A percentile compares a stretch with the other conserved stretches of the same genome.
Conservation (phyloP, 2,329 filamentous ascomycete species). For the Aspergillus floridensis region DNA sequence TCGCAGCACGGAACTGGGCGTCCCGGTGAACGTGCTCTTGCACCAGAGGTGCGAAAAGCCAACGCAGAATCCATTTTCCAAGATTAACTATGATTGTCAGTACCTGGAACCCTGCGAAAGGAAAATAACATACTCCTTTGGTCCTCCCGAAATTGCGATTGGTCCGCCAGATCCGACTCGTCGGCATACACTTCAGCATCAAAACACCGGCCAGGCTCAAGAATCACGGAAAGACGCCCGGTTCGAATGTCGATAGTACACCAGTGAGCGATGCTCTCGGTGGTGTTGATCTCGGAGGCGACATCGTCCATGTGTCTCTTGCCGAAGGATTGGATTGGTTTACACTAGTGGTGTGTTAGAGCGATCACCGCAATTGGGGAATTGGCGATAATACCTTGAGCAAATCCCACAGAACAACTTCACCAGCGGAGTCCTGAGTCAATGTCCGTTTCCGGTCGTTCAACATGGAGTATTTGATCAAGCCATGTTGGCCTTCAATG, state of each 20-base stretch:
- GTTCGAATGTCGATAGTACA: constrained; percentile 93
- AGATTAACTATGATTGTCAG: constrained; percentile 69
- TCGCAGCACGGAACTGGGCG: constrained; percentile 64
- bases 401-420: constrained; percentile 93
- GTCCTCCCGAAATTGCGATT: constrained; percentile 83
- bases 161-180: constrained; percentile 70
- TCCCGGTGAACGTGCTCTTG: constrained; percentile 88
- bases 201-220: constrained; percentile 95
- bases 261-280: constrained; percentile 90
- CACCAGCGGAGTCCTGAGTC: constrained; percentile 90
- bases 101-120: background rate
- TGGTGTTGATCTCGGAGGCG: constrained; percentile 78
- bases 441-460: constrained; percentile 87
- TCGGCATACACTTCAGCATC: constrained; percentile 97
- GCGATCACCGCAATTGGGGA: background rate
- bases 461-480: constrained; percentile 88
- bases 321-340: constrained; percentile 85
- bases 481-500: constrained; percentile 90
- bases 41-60: constrained; percentile 84
- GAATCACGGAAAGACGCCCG: constrained; percentile 81
- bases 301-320: constrained; percentile 94
- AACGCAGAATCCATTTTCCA: constrained; percentile 92
- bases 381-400: constrained; percentile 58
- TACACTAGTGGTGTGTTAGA: constrained; percentile 58
- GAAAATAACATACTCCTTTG: constrained; percentile 69